phyloP scores from a whole-genome alignment of 192 early-diverging fungal species.

The Backusella tarrabulga region DNA sequence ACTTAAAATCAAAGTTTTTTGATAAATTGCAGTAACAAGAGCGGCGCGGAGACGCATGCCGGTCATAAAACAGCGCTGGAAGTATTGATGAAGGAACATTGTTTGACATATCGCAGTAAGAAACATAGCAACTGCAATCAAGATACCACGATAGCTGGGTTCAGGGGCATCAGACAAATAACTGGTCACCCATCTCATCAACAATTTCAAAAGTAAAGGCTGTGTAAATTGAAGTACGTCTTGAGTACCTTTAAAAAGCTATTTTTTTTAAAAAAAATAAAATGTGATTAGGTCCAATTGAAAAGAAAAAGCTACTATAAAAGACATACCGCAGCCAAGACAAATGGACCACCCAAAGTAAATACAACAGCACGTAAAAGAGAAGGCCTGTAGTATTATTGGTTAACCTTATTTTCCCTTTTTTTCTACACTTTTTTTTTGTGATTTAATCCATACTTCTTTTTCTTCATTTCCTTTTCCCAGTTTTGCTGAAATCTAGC shows the following conservation, averaged over 20 bases:
- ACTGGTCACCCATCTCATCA: conserved; percentile 66
- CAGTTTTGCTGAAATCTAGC: conserved; percentile 64
- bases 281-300: not conserved
- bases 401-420: not conserved
- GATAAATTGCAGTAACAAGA: conserved; percentile 80
- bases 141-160: conserved; percentile 71
- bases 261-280: not conserved
- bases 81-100: conserved; percentile 84
- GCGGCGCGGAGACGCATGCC: conserved; percentile 77
- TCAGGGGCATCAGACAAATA: conserved; percentile 54
- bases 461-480: conserved; percentile 66
- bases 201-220: conserved; percentile 70
- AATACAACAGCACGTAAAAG: conserved; percentile 59
- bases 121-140: conserved; percentile 84
- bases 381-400: conserved; percentile 56
- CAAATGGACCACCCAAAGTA: conserved; percentile 66
- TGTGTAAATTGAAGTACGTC: conserved; percentile 79
- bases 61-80: conserved; percentile 76
- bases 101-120: conserved; percentile 72
- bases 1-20: conserved; percentile 79
- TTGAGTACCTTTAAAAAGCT: conserved; percentile 72
- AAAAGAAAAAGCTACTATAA: not conserved
- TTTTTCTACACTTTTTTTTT: not conserved
- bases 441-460: conserved; percentile 28
- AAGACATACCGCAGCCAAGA: conserved; percentile 57